Evolutionary conservation across 129 eudicot species (phyloP), one percentile per base, ranked within the genome.

Genomic region (Mikania micrantha): DNA sequence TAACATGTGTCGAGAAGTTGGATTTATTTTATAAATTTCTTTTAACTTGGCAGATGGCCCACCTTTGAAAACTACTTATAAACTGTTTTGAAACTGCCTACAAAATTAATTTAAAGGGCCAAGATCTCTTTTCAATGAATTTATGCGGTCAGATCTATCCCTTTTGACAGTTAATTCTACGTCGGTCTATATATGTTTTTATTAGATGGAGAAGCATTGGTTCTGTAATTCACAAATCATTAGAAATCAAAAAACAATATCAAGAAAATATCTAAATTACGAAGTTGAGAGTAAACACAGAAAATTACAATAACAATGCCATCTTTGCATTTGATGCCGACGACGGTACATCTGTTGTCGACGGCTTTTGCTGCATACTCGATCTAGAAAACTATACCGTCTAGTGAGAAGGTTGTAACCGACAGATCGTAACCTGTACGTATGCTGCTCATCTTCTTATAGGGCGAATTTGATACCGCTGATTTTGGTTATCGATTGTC

Each of bases 331-430:
- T 78, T 88, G 83, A 92, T 89, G 19, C 83, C 98, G 59, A 92
- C 86, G 27, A 92, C 98, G 44, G 98, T 92, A 28, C 98, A 95
- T 80, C 98, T 92, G 39, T 88, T 92, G 71, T 92, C 98, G 66
- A 92, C 98, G 17, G 98, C 98, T 73, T 92, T 92, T 48, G 91
- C 87, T 21, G 98, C 96, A 76, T 92, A 92, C 70, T 92, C 98
- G 95, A 88, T 92, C 96, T 92, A 96, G 61, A 92, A 92, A 60
- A 92, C 96, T 25, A 96, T 91, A 15, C 98, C 98, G 79, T 92
- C 98, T 21, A 96, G 98, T 11, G 98, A 92, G 83, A 88, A 92
- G 16, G 98, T 92, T n/a, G 98, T 92, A 42, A 92, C 98, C 15
- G 98, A 92, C 2, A 92, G 84, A 81, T 92, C 98, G 75, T 92